phyloP scores from a whole-genome alignment of 352 stramenopile genomes.

The Pythium myriotylum region DNA sequence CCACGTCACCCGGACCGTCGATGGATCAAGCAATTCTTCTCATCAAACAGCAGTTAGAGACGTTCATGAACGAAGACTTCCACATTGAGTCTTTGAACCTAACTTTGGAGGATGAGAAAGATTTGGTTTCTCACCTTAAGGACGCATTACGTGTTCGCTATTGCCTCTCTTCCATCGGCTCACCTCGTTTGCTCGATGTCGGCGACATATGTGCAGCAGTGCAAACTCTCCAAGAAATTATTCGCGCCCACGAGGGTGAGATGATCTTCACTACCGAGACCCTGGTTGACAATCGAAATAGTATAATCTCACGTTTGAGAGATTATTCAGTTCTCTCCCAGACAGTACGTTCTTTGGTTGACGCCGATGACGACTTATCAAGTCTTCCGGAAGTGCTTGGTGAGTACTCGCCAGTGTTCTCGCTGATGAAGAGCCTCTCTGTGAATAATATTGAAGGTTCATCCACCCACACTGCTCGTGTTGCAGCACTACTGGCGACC shows the following conservation, averaged over 20 bases:
- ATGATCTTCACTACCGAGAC: not conserved
- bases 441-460: not conserved
- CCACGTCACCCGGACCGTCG: not conserved
- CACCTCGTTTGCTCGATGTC: constrained; percentile 20
- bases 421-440: constrained; percentile 3
- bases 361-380: no score
- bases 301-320: not conserved
- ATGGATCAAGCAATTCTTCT: constrained; percentile 38
- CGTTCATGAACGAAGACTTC: constrained; percentile 46
- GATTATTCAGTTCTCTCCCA: no score
- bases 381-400: not conserved
- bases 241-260: not conserved
- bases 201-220: constrained; percentile 32
- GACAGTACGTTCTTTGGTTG: no score
- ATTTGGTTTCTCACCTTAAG: constrained; percentile 44
- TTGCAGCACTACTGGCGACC: not conserved
- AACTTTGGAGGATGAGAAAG: constrained; percentile 33
- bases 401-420: constrained; percentile 7
- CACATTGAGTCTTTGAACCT: constrained; percentile 32
- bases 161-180: constrained; percentile 8
- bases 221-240: constrained; percentile 31
- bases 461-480: not conserved
- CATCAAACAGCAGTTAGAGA: constrained; percentile 54
- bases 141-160: constrained; percentile 40
- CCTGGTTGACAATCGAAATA: no score